Evolutionary conservation across 1,284 basidiomycete genomes (phyloP).

Genomic region (Fomes fomentarius): DNA sequence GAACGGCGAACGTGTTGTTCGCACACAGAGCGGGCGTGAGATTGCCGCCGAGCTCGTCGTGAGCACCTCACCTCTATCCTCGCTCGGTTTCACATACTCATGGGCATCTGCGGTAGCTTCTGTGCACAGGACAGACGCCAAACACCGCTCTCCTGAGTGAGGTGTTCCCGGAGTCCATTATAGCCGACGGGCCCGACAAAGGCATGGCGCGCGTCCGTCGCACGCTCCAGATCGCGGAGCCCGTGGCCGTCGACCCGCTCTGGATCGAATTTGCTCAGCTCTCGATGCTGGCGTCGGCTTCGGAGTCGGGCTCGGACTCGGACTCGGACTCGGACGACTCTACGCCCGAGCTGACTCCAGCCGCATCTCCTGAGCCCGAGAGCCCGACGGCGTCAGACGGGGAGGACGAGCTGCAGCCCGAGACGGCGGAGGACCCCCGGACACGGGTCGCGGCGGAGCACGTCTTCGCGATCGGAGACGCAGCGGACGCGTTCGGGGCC

Average conservation of each 20-base stretch:
- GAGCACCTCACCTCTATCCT: constrained; percentile 1
- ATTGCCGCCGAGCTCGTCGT: constrained; percentile 69
- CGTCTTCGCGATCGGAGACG: constrained; percentile 71
- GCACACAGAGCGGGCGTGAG: constrained; percentile 59
- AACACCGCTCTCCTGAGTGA: constrained; percentile 62
- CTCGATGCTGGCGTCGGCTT: background rate
- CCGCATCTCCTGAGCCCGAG: background rate
- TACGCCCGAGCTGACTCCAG: background rate
- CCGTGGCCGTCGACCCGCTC: constrained; percentile 18
- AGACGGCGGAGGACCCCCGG: constrained; percentile 19
- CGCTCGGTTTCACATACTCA: background rate
- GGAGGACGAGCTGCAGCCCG: constrained; percentile 23
- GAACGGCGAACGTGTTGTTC: constrained; percentile 42
- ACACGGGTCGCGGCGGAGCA: constrained; percentile 49
- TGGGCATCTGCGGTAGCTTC: constrained; percentile 47
- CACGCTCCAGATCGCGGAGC: constrained; percentile 59
- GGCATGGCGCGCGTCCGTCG: constrained; percentile 58
- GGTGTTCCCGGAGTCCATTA: constrained; percentile 55
- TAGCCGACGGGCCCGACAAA: constrained; percentile 40
- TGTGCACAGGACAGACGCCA: constrained; percentile 78
- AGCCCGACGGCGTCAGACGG: constrained; percentile 27
- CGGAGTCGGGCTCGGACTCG: background rate
- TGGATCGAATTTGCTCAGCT: background rate
- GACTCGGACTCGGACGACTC: constrained; percentile 5
- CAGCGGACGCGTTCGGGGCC: constrained; percentile 71